These are phyloP conservation scores for Mortierella sp. DNA, from an alignment of 371 early-diverging fungal genomes.

Conservation along the genomic window DNA sequence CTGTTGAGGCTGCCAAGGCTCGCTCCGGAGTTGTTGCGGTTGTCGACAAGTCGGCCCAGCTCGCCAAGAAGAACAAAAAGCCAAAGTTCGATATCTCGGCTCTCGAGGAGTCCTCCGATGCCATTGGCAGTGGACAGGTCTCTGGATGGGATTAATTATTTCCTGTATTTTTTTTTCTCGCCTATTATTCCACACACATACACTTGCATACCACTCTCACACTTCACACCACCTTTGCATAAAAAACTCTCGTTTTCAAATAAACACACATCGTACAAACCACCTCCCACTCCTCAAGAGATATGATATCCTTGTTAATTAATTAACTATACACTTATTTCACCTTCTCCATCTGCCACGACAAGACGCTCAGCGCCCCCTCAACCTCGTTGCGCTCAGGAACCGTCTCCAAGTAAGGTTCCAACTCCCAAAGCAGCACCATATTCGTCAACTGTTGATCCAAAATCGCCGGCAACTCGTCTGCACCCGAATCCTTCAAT, in stretches of 20 bases:
- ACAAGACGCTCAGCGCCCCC: constrained; percentile 24
- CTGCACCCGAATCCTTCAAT: constrained; percentile 48
- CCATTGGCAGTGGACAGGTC: constrained; percentile 42
- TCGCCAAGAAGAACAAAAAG: constrained; percentile 57
- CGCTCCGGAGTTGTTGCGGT: constrained; percentile 74
- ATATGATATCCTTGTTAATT: background rate
- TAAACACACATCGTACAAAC: background rate
- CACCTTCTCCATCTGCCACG: constrained; percentile 51
- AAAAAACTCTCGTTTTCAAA: background rate
- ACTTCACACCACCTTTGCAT: constrained; percentile 12
- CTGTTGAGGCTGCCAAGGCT: constrained; percentile 52
- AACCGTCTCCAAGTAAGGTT: constrained; percentile 42
- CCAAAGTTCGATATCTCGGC: constrained; percentile 54
- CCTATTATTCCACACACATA: background rate
- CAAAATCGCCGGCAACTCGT: constrained; percentile 45
- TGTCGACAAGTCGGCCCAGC: constrained; percentile 62
- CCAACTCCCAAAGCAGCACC: constrained; percentile 50
- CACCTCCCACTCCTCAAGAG: background rate
- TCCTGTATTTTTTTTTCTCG: background rate
- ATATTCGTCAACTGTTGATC: constrained; percentile 52
- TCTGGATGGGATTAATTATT: constrained; percentile 47
- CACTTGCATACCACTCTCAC: constrained; percentile 3
- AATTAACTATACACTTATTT: constrained; percentile 14
- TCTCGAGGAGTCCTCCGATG: constrained; percentile 37
- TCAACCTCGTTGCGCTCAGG: constrained; percentile 37